Percentiles rank a stretch among this genome's conserved stretches.
These are phyloP conservation scores for Aureobasidium uvarum DNA, from an alignment of 2,329 filamentous ascomycete genomes.

Conservation along the genomic window DNA sequence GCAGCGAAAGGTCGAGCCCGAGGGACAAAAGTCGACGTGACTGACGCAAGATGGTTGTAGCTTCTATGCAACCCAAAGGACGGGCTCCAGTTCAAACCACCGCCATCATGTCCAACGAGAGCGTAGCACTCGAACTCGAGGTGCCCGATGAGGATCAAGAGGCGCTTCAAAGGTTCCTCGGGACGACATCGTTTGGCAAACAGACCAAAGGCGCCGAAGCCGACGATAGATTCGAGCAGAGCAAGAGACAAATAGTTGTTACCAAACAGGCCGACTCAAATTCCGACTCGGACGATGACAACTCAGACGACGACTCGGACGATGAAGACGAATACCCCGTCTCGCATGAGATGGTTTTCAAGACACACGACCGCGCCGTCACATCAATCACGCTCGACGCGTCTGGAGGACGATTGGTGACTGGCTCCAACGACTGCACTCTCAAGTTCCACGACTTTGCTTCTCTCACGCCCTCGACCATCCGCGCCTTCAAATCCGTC, in stretches of 20 bases:
- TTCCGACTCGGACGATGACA: constrained; percentile 47
- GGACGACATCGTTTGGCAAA: constrained; percentile 81
- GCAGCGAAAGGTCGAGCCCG: constrained; percentile 17
- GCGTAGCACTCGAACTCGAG: neutral
- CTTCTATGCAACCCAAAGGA: neutral
- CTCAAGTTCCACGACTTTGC: constrained; percentile 94
- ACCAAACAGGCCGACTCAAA: constrained; percentile 35
- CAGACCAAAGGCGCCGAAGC: constrained; percentile 71
- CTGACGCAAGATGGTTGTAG: constrained; percentile 6
- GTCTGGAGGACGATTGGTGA: constrained; percentile 78
- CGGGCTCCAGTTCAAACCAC: neutral
- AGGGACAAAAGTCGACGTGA: constrained; percentile 19
- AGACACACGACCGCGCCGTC: constrained; percentile 85
- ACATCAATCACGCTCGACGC: constrained; percentile 83
- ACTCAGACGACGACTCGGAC: constrained; percentile 54
- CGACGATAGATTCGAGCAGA: constrained; percentile 75
- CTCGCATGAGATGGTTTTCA: constrained; percentile 88
- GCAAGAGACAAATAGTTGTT: constrained; percentile 48
- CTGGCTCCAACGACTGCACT: constrained; percentile 87
- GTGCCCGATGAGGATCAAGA: constrained; percentile 53
- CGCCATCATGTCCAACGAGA: constrained; percentile 15
- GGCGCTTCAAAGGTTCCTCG: constrained; percentile 73
- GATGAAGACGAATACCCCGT: constrained; percentile 86
- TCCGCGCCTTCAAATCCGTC: constrained; percentile 88
- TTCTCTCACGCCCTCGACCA: constrained; percentile 90